A percentile compares a stretch with the other conserved stretches of the same genome.
Evolutionary conservation across 768 basidiomycete species (phyloP).

Genomic region (Termitomyces titanicus): DNA sequence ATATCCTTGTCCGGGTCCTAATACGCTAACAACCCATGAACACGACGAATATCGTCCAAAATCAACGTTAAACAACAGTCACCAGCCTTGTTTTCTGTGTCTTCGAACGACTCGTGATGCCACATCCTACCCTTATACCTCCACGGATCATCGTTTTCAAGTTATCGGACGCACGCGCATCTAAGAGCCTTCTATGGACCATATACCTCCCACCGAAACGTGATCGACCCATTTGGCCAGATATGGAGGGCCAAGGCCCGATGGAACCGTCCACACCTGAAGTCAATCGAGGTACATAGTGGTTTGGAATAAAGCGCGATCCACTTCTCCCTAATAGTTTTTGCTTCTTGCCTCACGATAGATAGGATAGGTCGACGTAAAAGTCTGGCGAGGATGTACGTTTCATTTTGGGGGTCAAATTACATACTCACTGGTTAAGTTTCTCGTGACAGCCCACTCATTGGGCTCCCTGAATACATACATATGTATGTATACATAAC

Average conservation of each 20-base stretch:
- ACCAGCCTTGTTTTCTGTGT: not conserved
- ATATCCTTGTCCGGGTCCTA: not conserved
- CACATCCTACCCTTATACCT: not conserved
- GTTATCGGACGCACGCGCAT: not conserved
- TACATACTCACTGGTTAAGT: not conserved
- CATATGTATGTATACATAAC: not conserved
- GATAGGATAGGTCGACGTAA: conserved; percentile 9
- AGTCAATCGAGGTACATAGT: too few species aligned
- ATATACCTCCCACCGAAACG: not conserved
- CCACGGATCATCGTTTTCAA: conserved; percentile 6
- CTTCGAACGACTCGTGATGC: conserved; percentile 5
- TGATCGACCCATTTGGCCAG: not conserved
- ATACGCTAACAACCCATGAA: not conserved
- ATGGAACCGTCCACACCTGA: too few species aligned
- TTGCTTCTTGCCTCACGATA: not conserved
- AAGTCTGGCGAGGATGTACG: not conserved
- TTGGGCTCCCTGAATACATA: not conserved
- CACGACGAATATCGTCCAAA: too few species aligned
- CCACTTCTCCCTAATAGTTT: not conserved
- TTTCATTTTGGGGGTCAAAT: not conserved
- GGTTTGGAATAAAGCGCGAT: not conserved
- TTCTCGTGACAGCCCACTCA: not conserved
- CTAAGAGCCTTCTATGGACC: not conserved
- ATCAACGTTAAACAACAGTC: too few species aligned
- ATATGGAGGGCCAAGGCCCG: not conserved